Conservation (phyloP, 345 rosid genomes). For the Populus nigra region DNA sequence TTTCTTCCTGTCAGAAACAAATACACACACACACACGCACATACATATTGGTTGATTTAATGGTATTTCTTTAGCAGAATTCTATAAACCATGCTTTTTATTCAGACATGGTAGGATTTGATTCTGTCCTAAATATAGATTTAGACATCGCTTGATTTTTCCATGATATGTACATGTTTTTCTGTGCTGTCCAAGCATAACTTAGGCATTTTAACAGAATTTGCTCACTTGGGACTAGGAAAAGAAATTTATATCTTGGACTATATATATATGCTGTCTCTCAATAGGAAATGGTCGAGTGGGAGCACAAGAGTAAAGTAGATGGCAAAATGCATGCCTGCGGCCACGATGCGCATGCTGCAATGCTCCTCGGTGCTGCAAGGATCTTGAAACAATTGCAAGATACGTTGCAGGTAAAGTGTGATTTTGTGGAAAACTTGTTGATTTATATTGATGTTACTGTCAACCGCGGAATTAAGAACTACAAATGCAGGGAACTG, state of each 20-base stretch:
- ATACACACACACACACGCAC: too few relatives aligned
- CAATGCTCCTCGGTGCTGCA: slow-evolving; percentile 69
- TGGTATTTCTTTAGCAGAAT: too few relatives aligned
- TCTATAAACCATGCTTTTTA: too few relatives aligned
- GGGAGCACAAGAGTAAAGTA: slow-evolving; percentile 46
- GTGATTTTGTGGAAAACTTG: not conserved
- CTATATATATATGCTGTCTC: not conserved
- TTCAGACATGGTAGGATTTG: too few relatives aligned
- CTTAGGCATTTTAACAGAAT: too few relatives aligned
- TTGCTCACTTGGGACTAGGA: too few relatives aligned
- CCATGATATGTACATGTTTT: too few relatives aligned
- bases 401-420: slow-evolving; percentile 36
- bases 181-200: too few relatives aligned
- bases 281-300: slow-evolving; percentile 37
- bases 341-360: slow-evolving; percentile 52
- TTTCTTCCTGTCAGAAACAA: too few relatives aligned
- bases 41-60: not conserved
- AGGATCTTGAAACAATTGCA: slow-evolving; percentile 46
- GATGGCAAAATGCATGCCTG: slow-evolving; percentile 63
- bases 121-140: too few relatives aligned
- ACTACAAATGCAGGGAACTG: slow-evolving; percentile 47
- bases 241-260: too few relatives aligned
- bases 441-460: not conserved
- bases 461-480: not conserved
- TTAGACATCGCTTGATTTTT: too few relatives aligned